Conservation (phyloP, 129 eudicot species). For the Chrysanthemum lavandulifolium region DNA sequence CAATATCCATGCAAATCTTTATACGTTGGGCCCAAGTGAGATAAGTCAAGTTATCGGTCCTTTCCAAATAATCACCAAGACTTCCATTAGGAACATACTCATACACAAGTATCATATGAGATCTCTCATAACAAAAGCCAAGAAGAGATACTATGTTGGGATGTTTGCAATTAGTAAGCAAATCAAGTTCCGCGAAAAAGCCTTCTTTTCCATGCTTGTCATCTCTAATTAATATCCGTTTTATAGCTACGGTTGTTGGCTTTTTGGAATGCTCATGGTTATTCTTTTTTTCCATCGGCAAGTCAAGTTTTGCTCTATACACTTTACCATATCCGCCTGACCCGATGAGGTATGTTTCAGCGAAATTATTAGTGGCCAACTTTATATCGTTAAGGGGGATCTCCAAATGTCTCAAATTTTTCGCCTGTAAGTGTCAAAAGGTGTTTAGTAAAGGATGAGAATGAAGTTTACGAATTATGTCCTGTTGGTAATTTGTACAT, state of each 20-base stretch:
- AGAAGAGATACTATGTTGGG: constrained; percentile 3
- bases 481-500: not conserved
- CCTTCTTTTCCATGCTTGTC: not conserved
- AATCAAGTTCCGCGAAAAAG: not conserved
- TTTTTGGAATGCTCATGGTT: not conserved
- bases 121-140: not conserved
- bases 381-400: not conserved
- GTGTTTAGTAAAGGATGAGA: not conserved
- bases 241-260: not conserved
- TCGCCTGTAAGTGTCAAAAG: not conserved
- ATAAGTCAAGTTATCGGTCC: not conserved
- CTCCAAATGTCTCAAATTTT: not conserved
- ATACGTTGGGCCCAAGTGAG: constrained; percentile 1
- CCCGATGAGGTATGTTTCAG: not conserved
- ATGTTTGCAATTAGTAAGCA: constrained; percentile 3
- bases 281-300: not conserved
- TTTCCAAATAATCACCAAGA: not conserved
- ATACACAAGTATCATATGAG: constrained; percentile 1
- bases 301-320: not conserved
- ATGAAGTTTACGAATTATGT: too few relatives aligned
- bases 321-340: constrained; percentile 3
- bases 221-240: not conserved
- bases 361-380: not conserved
- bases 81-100: not conserved
- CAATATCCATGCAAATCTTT: constrained; percentile 5